Evolutionary conservation across 495 filamentous ascomycete species (phyloP), one percentile per base, ranked within the genome.

Genomic region (Cudoniella acicularis): DNA sequence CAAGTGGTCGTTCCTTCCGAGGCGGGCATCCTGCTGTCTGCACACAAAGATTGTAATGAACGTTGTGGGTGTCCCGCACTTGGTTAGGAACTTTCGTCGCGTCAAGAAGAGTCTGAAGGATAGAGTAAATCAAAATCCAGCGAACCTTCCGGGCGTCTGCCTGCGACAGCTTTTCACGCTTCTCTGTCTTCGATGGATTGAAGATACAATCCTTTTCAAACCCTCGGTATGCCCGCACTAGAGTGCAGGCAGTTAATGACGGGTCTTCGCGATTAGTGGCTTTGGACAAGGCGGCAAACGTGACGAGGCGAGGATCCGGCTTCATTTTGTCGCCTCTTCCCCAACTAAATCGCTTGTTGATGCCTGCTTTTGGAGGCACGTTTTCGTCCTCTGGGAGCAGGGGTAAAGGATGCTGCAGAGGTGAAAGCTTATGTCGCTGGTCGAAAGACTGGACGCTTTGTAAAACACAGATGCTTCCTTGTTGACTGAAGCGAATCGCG

Each of bases 101-200:
- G 45, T 77, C 80, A 10, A 77, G 78, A 24, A 90, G 73, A 2
- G 83, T 81, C 63, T 92, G 88, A 42, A 89, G 76, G 13, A 83
- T 76, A 24, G 81, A 78, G 59, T 92, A 92, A 25, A 91, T 77
- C 41, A 91, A 64, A 3, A 89, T 76, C 88, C 88, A 92, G 23
- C 88, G 83, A 27, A 85, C 79, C 60, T 83, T 84, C 21, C 85
- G 80, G 17, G 80, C 79, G 26, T 86, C 85, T 46, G 71, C 65
- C n/a, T 70, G 74, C 3, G 75, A 74, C 0, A 77, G 47, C 51
- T 71, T 75, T 49, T 79, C 73, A 2, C 59, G 36, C 26, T 67
- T 73, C n/a, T 74, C 72, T 10, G 56, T 58, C 58, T 74, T 79
- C 4, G 60, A 63, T 10, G 69, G 64, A 2, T 63, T 68, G 46